Percentiles rank a stretch among this genome's conserved stretches.
phyloP scores from a whole-genome alignment of 768 basidiomycete species.

The Tubosaeta sp. region DNA sequence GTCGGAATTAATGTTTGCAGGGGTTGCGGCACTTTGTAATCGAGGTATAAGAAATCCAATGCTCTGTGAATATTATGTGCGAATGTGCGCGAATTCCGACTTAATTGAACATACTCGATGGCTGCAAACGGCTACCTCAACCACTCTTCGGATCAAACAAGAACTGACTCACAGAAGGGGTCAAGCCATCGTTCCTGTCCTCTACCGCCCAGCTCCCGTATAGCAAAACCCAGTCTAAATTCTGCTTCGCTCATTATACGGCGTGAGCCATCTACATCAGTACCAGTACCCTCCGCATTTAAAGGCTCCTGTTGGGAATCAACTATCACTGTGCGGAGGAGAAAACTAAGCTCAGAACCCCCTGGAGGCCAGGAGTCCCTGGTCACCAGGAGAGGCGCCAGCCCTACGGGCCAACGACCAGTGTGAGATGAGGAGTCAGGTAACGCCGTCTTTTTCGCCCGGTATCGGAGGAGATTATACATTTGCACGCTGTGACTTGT shows the following conservation, averaged over 20 bases:
- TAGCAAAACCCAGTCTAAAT: slow-evolving; percentile 78
- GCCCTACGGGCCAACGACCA: slow-evolving; percentile 59
- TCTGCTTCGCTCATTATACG: no score
- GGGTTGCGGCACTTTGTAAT: slow-evolving; percentile 84
- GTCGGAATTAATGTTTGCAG: slow-evolving; percentile 70
- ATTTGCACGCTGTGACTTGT: slow-evolving; percentile 30
- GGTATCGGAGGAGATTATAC: slow-evolving; percentile 22
- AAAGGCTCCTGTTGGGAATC: slow-evolving; percentile 56
- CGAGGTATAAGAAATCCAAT: slow-evolving; percentile 84
- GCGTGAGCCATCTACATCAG: no score
- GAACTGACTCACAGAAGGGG: slow-evolving; percentile 62
- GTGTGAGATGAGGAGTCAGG: slow-evolving; percentile 20
- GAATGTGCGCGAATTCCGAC: not conserved
- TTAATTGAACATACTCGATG: slow-evolving; percentile 19
- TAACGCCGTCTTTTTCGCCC: slow-evolving; percentile 9
- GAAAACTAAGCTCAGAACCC: slow-evolving; percentile 79
- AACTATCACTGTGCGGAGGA: slow-evolving; percentile 78
- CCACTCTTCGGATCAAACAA: not conserved
- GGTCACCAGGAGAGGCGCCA: slow-evolving; percentile 69
- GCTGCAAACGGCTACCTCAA: slow-evolving; percentile 13
- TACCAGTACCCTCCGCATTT: slow-evolving; percentile 15
- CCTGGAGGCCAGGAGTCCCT: slow-evolving; percentile 84
- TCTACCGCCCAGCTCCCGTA: slow-evolving; percentile 64
- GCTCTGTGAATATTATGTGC: slow-evolving; percentile 52
- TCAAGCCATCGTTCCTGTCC: slow-evolving; percentile 76